phyloP scores from a whole-genome alignment of 192 early-diverging fungal species.

The Gigaspora rosea region DNA sequence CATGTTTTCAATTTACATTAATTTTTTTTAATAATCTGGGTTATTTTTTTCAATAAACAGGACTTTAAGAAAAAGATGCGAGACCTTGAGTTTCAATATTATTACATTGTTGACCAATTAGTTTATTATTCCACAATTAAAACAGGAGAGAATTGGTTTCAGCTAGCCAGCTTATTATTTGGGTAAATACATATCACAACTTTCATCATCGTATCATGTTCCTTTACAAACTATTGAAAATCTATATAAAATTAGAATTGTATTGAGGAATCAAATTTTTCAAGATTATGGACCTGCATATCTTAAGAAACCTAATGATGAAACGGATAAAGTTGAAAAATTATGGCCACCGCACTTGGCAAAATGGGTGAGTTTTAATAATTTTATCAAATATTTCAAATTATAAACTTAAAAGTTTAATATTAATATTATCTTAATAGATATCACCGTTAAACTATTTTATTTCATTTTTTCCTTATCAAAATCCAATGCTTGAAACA shows the following conservation, averaged over 20 bases:
- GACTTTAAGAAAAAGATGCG: constrained; percentile 45
- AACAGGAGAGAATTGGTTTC: constrained; percentile 69
- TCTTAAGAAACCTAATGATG: constrained; percentile 35
- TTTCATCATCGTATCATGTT: background rate
- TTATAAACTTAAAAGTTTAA: constrained; percentile 11
- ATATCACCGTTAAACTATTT: constrained; percentile 51
- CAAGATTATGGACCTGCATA: constrained; percentile 50
- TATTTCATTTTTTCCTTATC: constrained; percentile 57
- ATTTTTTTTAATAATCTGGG: background rate
- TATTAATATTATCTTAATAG: constrained; percentile 16
- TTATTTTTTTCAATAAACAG: constrained; percentile 15
- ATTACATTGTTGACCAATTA: constrained; percentile 75
- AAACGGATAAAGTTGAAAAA: constrained; percentile 27
- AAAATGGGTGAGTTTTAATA: constrained; percentile 50
- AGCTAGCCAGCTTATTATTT: constrained; percentile 69
- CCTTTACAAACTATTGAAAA: background rate
- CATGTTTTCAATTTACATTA: background rate
- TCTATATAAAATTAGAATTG: constrained; percentile 29
- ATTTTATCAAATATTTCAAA: background rate
- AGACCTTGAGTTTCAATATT: constrained; percentile 67
- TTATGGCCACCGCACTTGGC: constrained; percentile 53
- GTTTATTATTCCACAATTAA: constrained; percentile 77
- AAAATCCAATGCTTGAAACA: constrained; percentile 43
- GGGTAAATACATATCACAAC: constrained; percentile 40
- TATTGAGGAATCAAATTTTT: constrained; percentile 55